Percentiles rank a stretch among this genome's conserved stretches.
Conservation (phyloP, 2,329 filamentous ascomycete species). For the Cladosporium sp. region DNA sequence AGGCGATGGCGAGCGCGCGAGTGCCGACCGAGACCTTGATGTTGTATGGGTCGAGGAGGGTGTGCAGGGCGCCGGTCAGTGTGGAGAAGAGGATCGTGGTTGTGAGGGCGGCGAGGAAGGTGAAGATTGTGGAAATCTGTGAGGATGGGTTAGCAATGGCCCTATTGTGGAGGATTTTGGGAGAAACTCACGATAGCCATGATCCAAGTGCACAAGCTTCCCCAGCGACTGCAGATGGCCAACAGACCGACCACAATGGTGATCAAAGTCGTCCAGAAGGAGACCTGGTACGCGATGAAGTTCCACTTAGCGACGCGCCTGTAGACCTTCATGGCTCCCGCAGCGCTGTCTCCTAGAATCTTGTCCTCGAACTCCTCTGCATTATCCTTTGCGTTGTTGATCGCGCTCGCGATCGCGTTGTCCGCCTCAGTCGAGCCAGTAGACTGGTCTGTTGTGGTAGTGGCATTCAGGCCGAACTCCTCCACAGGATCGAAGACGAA, state of each 20-base stretch:
- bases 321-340: conserved; percentile 65
- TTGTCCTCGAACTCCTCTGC: conserved; percentile 24
- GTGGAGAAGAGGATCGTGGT: conserved; percentile 68
- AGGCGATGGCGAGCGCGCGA: conserved; percentile 64
- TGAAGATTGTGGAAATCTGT: conserved; percentile 49
- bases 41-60: conserved; percentile 63
- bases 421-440: conserved; percentile 14
- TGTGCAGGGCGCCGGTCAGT: conserved; percentile 62
- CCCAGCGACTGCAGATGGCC: conserved; percentile 73
- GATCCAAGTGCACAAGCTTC: conserved; percentile 77
- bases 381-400: conserved; percentile 49
- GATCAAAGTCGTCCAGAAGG: conserved; percentile 60
- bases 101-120: conserved; percentile 61
- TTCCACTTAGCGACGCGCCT: conserved; percentile 72
- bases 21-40: conserved; percentile 62
- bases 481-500: conserved; percentile 72
- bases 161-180: conserved; percentile 16
- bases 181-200: conserved; percentile 57
- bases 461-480: conserved; percentile 54
- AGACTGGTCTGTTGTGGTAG: conserved; percentile 33
- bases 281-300: conserved; percentile 71
- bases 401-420: conserved; percentile 28
- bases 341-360: conserved; percentile 59
- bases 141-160: neutral
- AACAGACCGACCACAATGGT: conserved; percentile 75